Evolutionary conservation across 176 grass and related monocot genomes (phyloP).

Genomic region (Zea mays): Zm-B73-REFERENCE-NAM-5.0 NC_050099.1:157114001-157114500

Average conservation of each 20-base stretch:
- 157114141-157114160: background rate
- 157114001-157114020: too few species aligned
- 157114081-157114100: background rate
- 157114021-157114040: too few species aligned
- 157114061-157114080: background rate
- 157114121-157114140: constrained; percentile 2
- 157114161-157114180: background rate
- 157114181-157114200: background rate
- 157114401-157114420: constrained; percentile 73
- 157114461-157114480: constrained; percentile 64
- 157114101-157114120: background rate
- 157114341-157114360: background rate
- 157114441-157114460: constrained; percentile 87
- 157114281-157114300: background rate
- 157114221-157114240: background rate
- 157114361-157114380: constrained; percentile 68
- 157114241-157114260: constrained; percentile 10
- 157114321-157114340: constrained; percentile 21
- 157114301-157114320: background rate
- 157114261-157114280: constrained; percentile 8
- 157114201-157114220: background rate
- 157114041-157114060: too few species aligned
- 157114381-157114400: constrained; percentile 81
- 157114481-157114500: constrained; percentile 25
- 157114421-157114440: constrained; percentile 65